Evolutionary conservation across 441 rosid species (phyloP), one percentile per base, ranked within the genome.

Genomic region (Aquilaria agallochum): DNA sequence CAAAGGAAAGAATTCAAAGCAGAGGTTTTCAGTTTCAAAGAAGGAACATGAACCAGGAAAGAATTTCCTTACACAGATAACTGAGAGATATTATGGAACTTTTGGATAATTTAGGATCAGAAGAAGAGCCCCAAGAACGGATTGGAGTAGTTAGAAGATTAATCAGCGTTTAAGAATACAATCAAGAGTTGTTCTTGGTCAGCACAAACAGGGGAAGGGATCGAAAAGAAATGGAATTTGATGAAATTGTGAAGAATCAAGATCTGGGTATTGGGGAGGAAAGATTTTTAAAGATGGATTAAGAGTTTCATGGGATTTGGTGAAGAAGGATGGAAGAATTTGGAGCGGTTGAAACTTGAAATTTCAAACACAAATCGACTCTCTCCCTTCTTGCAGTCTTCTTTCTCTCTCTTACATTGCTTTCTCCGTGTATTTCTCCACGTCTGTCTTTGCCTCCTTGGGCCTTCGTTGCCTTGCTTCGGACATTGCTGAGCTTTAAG

Each of bases 241-340:
- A 65, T 49, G 55, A 59, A 53, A 7, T 69, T 11, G 60, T 69
- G 53, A 11, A 58, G 83, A 67, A 63, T 34, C 70, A 62, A 76
- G 79, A 76, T 74, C 76, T 74, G 82, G 81, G 80, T 72, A 74
- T 68, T 59, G 70, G 54, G 66, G 66, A 79, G 65, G 58, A 63
- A 59, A 14, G 72, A 74, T 1, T 74, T 85, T 27, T 5, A 52
- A 59, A 72, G 53, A 14, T 63, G 83, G 81, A 70, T 63, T 65
- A 60, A 68, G 42, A 72, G 69, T 75, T 69, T 72, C 53, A 32
- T 27, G 31, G 64, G 64, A 62, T 69, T 77, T 62, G 58, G 65
- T 65, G 64, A 55, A 64, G 66, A 65, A 61, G 62, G 62, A 60
- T 67, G 42, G 70, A 62, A 68, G 45, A 65, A 64, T 55, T 59